Conservation (phyloP, 1,284 basidiomycete genomes). For the Ustilago lituana region DNA sequence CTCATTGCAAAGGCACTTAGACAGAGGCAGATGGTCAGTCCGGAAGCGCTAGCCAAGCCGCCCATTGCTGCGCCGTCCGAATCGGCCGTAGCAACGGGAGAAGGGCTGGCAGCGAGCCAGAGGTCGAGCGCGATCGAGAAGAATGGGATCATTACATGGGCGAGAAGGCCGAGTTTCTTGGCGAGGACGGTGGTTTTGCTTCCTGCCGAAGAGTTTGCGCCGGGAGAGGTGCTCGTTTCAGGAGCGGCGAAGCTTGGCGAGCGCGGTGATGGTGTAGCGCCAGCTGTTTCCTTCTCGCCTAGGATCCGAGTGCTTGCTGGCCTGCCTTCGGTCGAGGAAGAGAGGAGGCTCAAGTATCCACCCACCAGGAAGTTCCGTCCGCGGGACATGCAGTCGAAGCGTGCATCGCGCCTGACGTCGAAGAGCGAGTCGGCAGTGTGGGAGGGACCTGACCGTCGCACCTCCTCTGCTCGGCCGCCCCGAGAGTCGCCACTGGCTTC, state of each 20-base stretch:
- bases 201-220: conserved; percentile 22
- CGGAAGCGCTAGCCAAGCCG: conserved; percentile 54
- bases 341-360: conserved; percentile 17
- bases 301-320: conserved; percentile 42
- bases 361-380: conserved; percentile 22
- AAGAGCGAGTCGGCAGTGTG: conserved; percentile 24
- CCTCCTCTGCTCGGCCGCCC: background rate
- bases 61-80: conserved; percentile 26
- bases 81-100: background rate
- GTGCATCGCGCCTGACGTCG: conserved; percentile 10
- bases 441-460: conserved; percentile 12
- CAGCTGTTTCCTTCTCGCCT: conserved; percentile 28
- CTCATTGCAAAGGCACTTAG: conserved; percentile 35
- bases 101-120: background rate
- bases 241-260: conserved; percentile 3
- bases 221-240: conserved; percentile 32
- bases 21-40: conserved; percentile 40
- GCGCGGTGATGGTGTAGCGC: background rate
- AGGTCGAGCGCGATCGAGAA: conserved; percentile 22
- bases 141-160: conserved; percentile 44
- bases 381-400: conserved; percentile 28
- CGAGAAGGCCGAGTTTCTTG: conserved; percentile 23
- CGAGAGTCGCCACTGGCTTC: conserved; percentile 17
- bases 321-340: conserved; percentile 33
- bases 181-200: conserved; percentile 14